Base-by-base conservation (phyloP, 1,284 basidiomycete species). In the Chalciporus piperatoides region DNA sequence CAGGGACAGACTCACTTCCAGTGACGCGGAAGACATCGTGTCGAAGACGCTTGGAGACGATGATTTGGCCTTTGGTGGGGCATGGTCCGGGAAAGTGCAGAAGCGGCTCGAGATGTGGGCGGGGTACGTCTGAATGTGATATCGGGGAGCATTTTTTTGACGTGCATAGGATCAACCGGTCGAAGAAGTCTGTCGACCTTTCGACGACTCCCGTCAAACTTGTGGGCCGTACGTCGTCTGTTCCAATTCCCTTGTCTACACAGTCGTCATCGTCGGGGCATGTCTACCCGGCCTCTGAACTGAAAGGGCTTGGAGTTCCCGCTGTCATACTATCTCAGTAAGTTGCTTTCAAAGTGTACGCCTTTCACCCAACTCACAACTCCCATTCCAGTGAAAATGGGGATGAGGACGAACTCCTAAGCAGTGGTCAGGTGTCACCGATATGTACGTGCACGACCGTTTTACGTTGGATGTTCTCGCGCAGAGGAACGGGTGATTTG, bases 361-460 rank as follows among this genome's bases (percentile, higher is more conserved):
- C 35, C 15, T 17, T 21, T 42, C 28, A 23, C 14, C 11, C 19
- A 24, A n/a, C 43, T 41, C 33, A 47, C 15, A 44, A 2, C 11
- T n/a, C 24, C 8, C 4, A 40, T 12, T 19, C 11, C 41, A 73
- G 68, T 46, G 71, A 74, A 12, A 59, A 62, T 21, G 69, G 58
- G 3, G 81, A 81, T 8, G 84, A 85, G 8, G 85, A 84, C 11
- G 82, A 82, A 19, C 63, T 80, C 14, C 65, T 82, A 50, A 87
- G 85, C 61, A 89, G 86, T 59, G 84, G 86, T 1, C 85, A 86
- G 60, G 79, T 74, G 7, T 89, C 85, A 19, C 86, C 86, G 6
- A 69, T 77, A 54, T 81, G 84, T 83, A 60, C 55, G 78, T 74
- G 8, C 6, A 24, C 10, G n/a, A 10, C 11, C 21, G 39, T 46